Conservation (phyloP, 1,139 yeast species). For the Pichia sp. region DNA sequence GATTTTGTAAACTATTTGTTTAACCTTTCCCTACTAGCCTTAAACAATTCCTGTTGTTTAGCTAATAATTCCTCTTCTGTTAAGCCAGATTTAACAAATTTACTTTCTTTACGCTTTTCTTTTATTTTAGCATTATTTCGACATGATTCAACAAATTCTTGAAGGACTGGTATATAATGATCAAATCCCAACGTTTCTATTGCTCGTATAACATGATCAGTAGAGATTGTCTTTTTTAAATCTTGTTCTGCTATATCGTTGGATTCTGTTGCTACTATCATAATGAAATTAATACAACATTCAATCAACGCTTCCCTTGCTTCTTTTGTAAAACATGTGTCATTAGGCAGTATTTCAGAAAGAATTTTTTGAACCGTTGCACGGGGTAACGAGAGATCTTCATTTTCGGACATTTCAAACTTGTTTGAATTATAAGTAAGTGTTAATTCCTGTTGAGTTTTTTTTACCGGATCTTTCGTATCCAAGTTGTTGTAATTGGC, state of each 20-base stretch:
- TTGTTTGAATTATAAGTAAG: too few species aligned
- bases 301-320: slow-evolving; percentile 94
- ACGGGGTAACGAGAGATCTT: slow-evolving; percentile 32
- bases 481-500: not conserved
- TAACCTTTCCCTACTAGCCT: slow-evolving; percentile 75
- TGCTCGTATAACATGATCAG: slow-evolving; percentile 93
- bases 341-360: slow-evolving; percentile 81
- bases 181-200: slow-evolving; percentile 81
- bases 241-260: slow-evolving; percentile 96
- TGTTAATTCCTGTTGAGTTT: too few species aligned
- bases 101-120: slow-evolving; percentile 81
- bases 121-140: slow-evolving; percentile 83
- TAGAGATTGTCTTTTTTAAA: slow-evolving; percentile 91
- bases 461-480: too few species aligned
- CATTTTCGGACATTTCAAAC: slow-evolving; percentile 32
- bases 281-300: slow-evolving; percentile 92
- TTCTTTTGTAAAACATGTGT: slow-evolving; percentile 82
- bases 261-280: slow-evolving; percentile 89
- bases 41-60: slow-evolving; percentile 90
- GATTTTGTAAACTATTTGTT: slow-evolving; percentile 36
- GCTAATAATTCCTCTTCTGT: slow-evolving; percentile 85
- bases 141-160: slow-evolving; percentile 47
- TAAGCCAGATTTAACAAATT: slow-evolving; percentile 87
- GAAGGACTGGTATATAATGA: slow-evolving; percentile 73
- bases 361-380: slow-evolving; percentile 96